Conservation (phyloP, 2,329 filamentous ascomycete species). For the Cyanodermella asteris region DNA sequence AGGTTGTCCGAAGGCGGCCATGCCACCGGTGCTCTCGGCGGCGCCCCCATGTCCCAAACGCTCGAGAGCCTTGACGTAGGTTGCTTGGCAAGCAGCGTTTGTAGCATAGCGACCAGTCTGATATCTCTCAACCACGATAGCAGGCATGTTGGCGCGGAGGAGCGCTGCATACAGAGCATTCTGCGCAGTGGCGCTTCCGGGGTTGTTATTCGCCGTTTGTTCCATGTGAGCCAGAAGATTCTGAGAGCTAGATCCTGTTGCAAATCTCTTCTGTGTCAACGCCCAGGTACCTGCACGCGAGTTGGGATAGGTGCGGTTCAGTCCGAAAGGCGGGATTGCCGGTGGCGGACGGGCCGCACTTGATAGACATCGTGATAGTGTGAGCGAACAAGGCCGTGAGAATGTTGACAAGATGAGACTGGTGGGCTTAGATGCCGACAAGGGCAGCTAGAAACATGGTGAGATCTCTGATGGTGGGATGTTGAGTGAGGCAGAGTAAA, state of each 20-base stretch:
- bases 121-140: slow-evolving; percentile 78
- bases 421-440: too few relatives aligned
- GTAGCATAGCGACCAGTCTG: slow-evolving; percentile 67
- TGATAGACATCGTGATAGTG: too few relatives aligned
- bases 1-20: slow-evolving; percentile 3
- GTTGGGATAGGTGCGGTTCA: too few relatives aligned
- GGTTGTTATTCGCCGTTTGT: slow-evolving; percentile 81
- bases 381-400: too few relatives aligned
- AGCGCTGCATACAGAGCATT: slow-evolving; percentile 87
- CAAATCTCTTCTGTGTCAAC: slow-evolving; percentile 14
- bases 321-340: too few relatives aligned
- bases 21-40: slow-evolving; percentile 9
- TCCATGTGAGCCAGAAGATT: slow-evolving; percentile 64
- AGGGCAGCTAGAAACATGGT: too few relatives aligned
- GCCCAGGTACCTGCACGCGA: not conserved
- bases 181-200: slow-evolving; percentile 66
- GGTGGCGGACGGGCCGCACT: too few relatives aligned
- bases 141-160: slow-evolving; percentile 76
- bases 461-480: too few relatives aligned
- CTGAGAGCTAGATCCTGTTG: slow-evolving; percentile 24
- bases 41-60: slow-evolving; percentile 25
- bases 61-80: slow-evolving; percentile 56
- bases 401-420: too few relatives aligned
- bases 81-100: slow-evolving; percentile 54
- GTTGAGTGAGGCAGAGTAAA: too few relatives aligned